Evolutionary conservation across 306 rosid species (phyloP), one percentile per base, ranked within the genome.

Genomic region (Pterocarpus santalinus): DNA sequence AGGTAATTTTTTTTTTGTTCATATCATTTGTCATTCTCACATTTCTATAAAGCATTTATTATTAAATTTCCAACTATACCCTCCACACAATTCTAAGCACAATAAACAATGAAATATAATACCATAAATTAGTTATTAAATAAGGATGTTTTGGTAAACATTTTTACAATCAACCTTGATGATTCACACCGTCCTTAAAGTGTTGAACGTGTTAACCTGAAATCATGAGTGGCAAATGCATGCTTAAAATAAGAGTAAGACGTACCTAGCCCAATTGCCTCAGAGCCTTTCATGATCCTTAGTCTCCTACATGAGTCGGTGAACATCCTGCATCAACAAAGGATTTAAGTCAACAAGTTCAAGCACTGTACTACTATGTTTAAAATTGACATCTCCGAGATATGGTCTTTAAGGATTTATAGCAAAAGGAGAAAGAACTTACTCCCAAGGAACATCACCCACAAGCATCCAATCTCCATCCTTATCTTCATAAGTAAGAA

Each of bases 401-500:
- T 7, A 65, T 80, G 71, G 62, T n/a, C 22, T 16, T 32, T 8
- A 22, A 46, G 28, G 63, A 81, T 72, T 81, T 55, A 69, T 75
- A 69, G 67, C 68, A 65, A 64, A 47, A 35, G 32, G 36, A 62
- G 33, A 57, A 65, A 57, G 64, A 69, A 86, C 98, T 78, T 89
- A 95, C 99, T 79, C 90, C 99, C 99, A 95, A 7, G 99, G 99
- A 81, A 95, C 99, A 83, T 95, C 98, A 65, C 98, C 98, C 61
- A 92, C 99, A 67, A 95, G 97, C 99, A 95, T 95, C 99, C 99
- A 95, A 47, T 95, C 99, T 35, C 95, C 97, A 75, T 95, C 99
- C 85, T 81, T 93, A 85, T 95, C 99, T 88, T 95, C 96, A 78
- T 88, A 95, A 10, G 99, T 93, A 63, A 93, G 90, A 76, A 91